These are phyloP conservation scores for Puccinia triticina DNA, from an alignment of 1,284 basidiomycete genomes.

Conservation along the genomic window DNA sequence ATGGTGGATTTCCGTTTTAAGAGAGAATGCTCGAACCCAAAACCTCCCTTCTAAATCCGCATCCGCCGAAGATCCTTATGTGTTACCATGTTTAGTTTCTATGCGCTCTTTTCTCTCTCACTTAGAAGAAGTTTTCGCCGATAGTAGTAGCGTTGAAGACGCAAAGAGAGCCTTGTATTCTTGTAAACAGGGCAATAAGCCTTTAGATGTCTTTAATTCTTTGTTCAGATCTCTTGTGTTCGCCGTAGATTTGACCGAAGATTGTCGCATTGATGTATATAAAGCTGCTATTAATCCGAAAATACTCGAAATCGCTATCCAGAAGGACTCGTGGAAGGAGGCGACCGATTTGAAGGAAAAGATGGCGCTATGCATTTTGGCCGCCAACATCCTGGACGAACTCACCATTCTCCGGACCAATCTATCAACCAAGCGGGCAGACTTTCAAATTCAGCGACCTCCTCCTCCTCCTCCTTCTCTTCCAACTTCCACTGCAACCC, in stretches of 20 bases:
- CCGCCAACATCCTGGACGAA: background rate
- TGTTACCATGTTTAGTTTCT: no score
- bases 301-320: background rate
- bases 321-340: no score
- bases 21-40: no score
- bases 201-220: conserved; percentile 5
- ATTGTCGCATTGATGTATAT: background rate
- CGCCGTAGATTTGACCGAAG: conserved; percentile 6
- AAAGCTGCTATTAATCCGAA: background rate
- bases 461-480: background rate
- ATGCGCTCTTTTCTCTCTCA: no score
- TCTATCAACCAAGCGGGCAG: background rate
- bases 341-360: background rate
- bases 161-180: no score
- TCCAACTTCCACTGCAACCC: background rate
- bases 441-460: background rate
- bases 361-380: background rate
- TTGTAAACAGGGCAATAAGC: background rate
- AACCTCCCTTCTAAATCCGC: no score
- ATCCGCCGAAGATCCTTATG: no score
- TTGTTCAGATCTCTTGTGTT: background rate
- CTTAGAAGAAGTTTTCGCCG: no score
- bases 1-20: no score
- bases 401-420: background rate
- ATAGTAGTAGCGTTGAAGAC: no score